Evolutionary conservation across 2,329 filamentous ascomycete genomes (phyloP).

Genomic region (Fusarium goolgardi): DNA sequence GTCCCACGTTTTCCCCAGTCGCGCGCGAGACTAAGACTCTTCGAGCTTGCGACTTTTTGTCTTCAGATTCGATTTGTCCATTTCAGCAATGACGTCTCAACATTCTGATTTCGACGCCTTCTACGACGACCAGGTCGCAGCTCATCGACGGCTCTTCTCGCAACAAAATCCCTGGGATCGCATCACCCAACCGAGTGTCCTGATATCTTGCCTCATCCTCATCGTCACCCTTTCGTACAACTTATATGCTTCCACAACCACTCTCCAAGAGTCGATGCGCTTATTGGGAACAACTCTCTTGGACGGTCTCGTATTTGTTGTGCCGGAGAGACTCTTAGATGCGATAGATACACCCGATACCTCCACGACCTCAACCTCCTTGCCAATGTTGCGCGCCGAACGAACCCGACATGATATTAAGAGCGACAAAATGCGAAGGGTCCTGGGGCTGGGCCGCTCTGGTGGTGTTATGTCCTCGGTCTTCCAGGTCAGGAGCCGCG

Average conservation of each 20-base stretch:
- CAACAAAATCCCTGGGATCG: conserved; percentile 48
- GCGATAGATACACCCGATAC: conserved; percentile 66
- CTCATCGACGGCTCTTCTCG: conserved; percentile 49
- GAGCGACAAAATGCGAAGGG: conserved; percentile 71
- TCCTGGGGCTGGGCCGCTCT: conserved; percentile 68
- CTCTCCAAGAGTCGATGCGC: conserved; percentile 46
- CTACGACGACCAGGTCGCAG: conserved; percentile 53
- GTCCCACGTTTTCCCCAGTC: conserved; percentile 29
- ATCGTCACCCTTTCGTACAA: conserved; percentile 52
- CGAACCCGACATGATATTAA: conserved; percentile 67
- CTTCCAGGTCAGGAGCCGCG: conserved; percentile 67
- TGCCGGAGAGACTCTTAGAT: conserved; percentile 68
- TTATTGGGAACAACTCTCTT: conserved; percentile 62
- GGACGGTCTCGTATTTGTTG: conserved; percentile 68
- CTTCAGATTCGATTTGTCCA: conserved; percentile 16
- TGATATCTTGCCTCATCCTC: conserved; percentile 52
- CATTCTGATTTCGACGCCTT: conserved; percentile 50
- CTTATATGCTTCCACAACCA: conserved; percentile 50
- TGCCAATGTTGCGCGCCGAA: conserved; percentile 53
- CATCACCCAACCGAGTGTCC: conserved; percentile 51
- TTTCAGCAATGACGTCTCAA: conserved; percentile 51
- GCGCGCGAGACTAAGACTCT: conserved; percentile 38
- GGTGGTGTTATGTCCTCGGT: conserved; percentile 67
- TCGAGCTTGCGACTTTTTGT: conserved; percentile 27
- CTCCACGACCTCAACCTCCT: conserved; percentile 55